Evolutionary conservation across 768 basidiomycete species (phyloP).

Genomic region (Fomitopsis pulvina): DNA sequence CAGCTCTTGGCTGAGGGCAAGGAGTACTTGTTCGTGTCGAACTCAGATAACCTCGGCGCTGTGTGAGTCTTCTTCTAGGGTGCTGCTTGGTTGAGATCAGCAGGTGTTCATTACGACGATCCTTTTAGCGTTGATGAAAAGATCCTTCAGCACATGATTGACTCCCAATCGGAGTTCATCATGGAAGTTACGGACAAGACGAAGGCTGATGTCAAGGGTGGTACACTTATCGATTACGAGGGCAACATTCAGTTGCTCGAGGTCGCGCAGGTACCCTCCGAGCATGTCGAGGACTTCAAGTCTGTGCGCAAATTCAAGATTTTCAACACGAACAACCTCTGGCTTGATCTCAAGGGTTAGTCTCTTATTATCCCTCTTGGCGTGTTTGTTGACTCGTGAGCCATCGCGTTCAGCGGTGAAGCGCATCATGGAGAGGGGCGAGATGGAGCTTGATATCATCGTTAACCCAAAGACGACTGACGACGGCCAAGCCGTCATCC

Average conservation of each 20-base stretch:
- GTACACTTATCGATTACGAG: constrained; percentile 64
- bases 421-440: constrained; percentile 61
- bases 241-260: constrained; percentile 64
- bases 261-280: constrained; percentile 68
- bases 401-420: constrained; percentile 46
- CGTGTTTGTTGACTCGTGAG: neutral
- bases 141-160: constrained; percentile 61
- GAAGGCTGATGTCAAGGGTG: constrained; percentile 74
- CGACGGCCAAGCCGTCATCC: constrained; percentile 63
- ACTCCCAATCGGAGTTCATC: constrained; percentile 57
- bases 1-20: constrained; percentile 65
- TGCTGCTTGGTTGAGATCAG: neutral
- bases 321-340: constrained; percentile 70
- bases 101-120: neutral
- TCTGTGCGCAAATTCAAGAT: constrained; percentile 77
- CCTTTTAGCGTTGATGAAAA: constrained; percentile 60
- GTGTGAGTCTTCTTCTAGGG: constrained; percentile 30
- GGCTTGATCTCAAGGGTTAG: constrained; percentile 44
- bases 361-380: neutral
- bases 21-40: constrained; percentile 75
- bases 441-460: constrained; percentile 75
- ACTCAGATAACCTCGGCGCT: constrained; percentile 72
- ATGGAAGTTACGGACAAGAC: constrained; percentile 83
- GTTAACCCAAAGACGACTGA: constrained; percentile 67
- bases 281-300: constrained; percentile 73